These are phyloP conservation scores for Venturia nashicola DNA, from an alignment of 2,329 filamentous ascomycete species.

Conservation along the genomic window DNA sequence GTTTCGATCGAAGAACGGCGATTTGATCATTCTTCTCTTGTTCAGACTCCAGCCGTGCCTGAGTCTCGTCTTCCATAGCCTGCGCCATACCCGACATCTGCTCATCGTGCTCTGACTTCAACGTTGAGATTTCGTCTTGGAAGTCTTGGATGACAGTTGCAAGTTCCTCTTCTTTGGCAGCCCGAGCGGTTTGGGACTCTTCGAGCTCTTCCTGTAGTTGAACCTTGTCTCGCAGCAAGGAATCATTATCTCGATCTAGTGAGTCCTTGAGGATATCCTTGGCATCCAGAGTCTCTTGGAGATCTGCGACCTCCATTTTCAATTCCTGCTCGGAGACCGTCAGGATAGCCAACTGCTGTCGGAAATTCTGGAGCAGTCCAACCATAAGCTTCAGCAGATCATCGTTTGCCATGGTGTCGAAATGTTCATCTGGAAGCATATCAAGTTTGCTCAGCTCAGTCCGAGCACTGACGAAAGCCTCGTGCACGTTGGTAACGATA, in stretches of 20 bases:
- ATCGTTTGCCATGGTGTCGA: not conserved
- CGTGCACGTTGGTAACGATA: not conserved
- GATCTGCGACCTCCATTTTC: not conserved
- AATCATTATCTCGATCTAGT: not conserved
- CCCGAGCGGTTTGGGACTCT: not conserved
- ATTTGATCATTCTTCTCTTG: not conserved
- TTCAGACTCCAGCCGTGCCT: not conserved
- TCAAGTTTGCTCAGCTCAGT: not conserved
- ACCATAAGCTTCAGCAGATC: not conserved
- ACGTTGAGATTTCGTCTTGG: not conserved
- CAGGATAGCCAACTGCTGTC: not conserved
- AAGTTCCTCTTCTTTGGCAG: not conserved
- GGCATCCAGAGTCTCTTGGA: not conserved
- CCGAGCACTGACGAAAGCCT: not conserved
- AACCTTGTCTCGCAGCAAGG: not conserved
- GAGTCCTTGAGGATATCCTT: not conserved
- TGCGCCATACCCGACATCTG: not conserved
- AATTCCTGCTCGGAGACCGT: not conserved
- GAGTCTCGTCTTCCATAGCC: not conserved
- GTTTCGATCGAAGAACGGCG: not conserved
- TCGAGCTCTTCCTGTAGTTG: not conserved
- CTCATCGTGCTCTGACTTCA: not conserved
- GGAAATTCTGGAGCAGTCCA: not conserved
- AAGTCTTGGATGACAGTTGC: not conserved
- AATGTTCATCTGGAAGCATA: not conserved